Evolutionary conservation across 2,329 filamentous ascomycete species (phyloP).

Genomic region (Grosmannia serpens): DNA sequence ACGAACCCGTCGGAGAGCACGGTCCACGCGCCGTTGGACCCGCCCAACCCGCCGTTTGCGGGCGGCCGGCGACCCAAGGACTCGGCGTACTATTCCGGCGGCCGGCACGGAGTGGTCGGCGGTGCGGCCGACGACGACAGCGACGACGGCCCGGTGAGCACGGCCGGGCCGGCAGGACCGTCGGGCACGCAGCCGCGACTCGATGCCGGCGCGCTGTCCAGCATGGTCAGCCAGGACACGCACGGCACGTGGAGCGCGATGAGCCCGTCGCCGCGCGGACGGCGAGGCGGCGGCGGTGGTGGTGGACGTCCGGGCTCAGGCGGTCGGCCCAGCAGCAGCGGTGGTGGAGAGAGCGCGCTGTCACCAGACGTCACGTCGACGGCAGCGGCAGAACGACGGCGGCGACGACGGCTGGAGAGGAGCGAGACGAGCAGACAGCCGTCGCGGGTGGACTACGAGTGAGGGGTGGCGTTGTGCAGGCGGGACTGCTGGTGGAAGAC

Average conservation of each 20-base stretch:
- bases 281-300: neutral
- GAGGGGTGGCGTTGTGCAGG: neutral
- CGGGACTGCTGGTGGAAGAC: too few relatives aligned
- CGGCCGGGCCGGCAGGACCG: slow-evolving; percentile 17
- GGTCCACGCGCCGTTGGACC: slow-evolving; percentile 28
- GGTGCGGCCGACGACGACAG: neutral
- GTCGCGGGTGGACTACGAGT: slow-evolving; percentile 16
- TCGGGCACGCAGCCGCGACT: slow-evolving; percentile 23
- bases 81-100: slow-evolving; percentile 48
- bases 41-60: slow-evolving; percentile 46
- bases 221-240: slow-evolving; percentile 30
- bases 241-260: slow-evolving; percentile 44
- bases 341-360: slow-evolving; percentile 16
- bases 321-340: slow-evolving; percentile 19
- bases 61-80: slow-evolving; percentile 42
- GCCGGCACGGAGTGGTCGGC: slow-evolving; percentile 20
- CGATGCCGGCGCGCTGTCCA: slow-evolving; percentile 34
- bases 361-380: slow-evolving; percentile 11
- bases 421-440: slow-evolving; percentile 26
- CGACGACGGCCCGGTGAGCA: neutral
- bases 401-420: slow-evolving; percentile 45
- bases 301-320: slow-evolving; percentile 16
- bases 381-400: slow-evolving; percentile 38
- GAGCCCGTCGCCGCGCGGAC: slow-evolving; percentile 30
- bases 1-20: neutral